Evolutionary conservation across 1,139 yeast species (phyloP), one percentile per base, ranked within the genome.

Genomic region (Martiniozyma asiatica): DNA sequence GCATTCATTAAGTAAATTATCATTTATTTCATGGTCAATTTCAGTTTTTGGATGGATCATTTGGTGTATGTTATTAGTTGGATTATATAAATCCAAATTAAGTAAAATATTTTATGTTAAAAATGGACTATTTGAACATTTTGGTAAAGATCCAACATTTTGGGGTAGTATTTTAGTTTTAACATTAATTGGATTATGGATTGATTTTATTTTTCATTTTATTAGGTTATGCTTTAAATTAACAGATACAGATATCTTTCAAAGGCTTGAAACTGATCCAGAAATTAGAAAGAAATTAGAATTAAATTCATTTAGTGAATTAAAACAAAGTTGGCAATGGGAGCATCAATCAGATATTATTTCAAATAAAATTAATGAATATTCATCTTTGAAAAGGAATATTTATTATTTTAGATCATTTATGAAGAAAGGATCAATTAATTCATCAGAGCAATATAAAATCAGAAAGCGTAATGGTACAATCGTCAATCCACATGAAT

Each of bases 31-130:
- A 2, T 65, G 75, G 37, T 50, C 69, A 11, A 65, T 85, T n/a
- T 82, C 95, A 1, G 73, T 75, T 30, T 73, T 79, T 12, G 98
- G 97, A 0, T 92, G 92, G 74, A 61, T 78, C n/a, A 41, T 75
- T 5, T 89, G 96, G 95, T 75, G 82, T 51, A 65, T 80, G 36
- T 54, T 85, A 26, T 67, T 89, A 35, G 81, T 89, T 51, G 66
- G 64, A 6, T 56, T 87, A 14, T 79, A 82, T 50, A 58, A 72
- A 29, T 55, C 65, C 14, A 68, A 66, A 36, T 68, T 71, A 1
- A 62, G 73, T 2, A 59, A 72, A 30, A 80, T 81, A 13, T 89
- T 73, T 51, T 80, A 70, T 50, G 96, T 82, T 4, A 62, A 66
- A 9, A 64, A 70, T 40, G 93, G 89, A 1, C 60, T 89, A 29